Conservation (phyloP, 495 filamentous ascomycete genomes). For the Penicillium turbatum region DNA sequence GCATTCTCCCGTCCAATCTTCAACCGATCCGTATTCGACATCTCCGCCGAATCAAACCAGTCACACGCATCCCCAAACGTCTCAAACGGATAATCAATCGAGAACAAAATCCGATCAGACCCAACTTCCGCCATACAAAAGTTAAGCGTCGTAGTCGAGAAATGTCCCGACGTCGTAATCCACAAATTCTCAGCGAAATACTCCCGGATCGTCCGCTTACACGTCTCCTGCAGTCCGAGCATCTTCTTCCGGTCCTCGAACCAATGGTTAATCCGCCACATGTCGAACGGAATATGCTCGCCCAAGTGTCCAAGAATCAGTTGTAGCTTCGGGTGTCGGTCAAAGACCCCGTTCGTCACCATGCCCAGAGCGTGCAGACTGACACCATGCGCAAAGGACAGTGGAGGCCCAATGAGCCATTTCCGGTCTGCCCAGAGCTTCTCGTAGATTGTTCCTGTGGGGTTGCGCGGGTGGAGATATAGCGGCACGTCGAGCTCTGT, state of each 20-base stretch:
- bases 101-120: constrained; percentile 44
- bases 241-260: constrained; percentile 46
- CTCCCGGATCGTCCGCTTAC: constrained; percentile 49
- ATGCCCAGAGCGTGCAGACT: constrained; percentile 48
- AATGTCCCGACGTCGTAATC: constrained; percentile 62
- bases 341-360: constrained; percentile 50
- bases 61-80: constrained; percentile 49
- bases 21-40: constrained; percentile 40
- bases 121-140: constrained; percentile 46
- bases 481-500: constrained; percentile 59
- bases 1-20: constrained; percentile 53
- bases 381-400: constrained; percentile 49
- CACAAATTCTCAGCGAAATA: constrained; percentile 60
- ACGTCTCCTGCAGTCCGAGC: constrained; percentile 41
- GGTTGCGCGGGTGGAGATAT: constrained; percentile 56
- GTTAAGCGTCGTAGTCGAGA: constrained; percentile 51
- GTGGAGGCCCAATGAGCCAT: constrained; percentile 43
- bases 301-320: constrained; percentile 65
- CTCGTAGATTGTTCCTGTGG: constrained; percentile 46
- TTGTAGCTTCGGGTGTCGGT: constrained; percentile 51
- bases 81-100: constrained; percentile 52
- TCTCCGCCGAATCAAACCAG: constrained; percentile 51
- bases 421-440: constrained; percentile 49
- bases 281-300: constrained; percentile 60
- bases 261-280: constrained; percentile 61